Conservation (phyloP, 345 rosid genomes). For the Anacardium occidentale region DNA sequence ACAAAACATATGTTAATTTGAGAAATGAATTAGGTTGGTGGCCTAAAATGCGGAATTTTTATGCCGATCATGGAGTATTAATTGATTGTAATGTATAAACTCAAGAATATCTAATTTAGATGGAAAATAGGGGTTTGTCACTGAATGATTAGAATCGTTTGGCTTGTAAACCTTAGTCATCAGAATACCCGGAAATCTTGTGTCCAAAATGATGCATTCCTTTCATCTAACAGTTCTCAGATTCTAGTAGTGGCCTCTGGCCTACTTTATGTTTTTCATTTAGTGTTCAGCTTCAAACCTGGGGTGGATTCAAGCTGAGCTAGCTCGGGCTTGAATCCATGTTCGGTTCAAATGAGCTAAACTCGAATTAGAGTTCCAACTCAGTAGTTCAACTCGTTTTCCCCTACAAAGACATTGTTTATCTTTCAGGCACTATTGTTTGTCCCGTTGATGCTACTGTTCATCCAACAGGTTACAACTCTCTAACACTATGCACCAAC, state of each 20-base stretch:
- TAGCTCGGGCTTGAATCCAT: too few relatives aligned
- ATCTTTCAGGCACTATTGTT: too few relatives aligned
- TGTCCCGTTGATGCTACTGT: too few relatives aligned
- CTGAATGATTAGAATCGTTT: constrained; percentile 1
- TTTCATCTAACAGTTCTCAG: neutral
- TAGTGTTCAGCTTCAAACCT: neutral
- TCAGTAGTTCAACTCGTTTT: too few relatives aligned
- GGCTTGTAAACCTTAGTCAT: neutral
- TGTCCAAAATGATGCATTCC: neutral
- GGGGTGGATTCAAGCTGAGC: too few relatives aligned
- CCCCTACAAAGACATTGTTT: too few relatives aligned
- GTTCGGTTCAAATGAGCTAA: too few relatives aligned
- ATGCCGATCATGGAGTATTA: neutral
- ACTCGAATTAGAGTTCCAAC: too few relatives aligned
- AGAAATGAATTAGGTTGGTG: neutral
- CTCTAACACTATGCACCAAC: too few relatives aligned
- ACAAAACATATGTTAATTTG: neutral
- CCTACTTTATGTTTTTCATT: neutral
- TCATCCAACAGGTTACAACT: too few relatives aligned
- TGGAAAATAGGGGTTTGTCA: neutral
- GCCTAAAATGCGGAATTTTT: neutral
- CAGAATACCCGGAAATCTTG: neutral
- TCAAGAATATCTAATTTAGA: neutral
- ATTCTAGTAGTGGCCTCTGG: neutral
- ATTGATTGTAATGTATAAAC: neutral